Evolutionary conservation across 2,329 filamentous ascomycete species (phyloP).

Genomic region (Aspergillus brasiliensis): DNA sequence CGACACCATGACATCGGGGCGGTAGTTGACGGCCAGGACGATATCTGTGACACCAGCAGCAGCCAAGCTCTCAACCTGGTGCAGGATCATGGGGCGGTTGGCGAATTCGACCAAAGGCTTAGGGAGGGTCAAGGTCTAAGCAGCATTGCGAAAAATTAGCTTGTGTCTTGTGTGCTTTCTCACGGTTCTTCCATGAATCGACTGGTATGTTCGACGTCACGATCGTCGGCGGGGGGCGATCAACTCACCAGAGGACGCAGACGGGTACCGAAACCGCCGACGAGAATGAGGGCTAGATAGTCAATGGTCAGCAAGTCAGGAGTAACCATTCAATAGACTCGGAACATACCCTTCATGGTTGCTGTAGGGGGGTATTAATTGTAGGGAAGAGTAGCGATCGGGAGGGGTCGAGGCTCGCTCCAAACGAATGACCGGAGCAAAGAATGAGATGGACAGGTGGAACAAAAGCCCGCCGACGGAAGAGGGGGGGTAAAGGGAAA

Average conservation of each 20-base stretch:
- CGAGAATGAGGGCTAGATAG: slow-evolving; percentile 84
- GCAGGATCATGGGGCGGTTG: slow-evolving; percentile 99
- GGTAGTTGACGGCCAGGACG: slow-evolving; percentile 97
- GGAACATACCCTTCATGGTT: slow-evolving; percentile 21
- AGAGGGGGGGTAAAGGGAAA: not conserved
- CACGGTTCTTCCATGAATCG: not conserved
- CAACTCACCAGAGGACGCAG: slow-evolving; percentile 84
- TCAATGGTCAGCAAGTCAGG: slow-evolving; percentile 16
- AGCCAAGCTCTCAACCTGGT: slow-evolving; percentile 94
- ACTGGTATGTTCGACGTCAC: slow-evolving; percentile 11
- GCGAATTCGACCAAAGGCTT: slow-evolving; percentile 98
- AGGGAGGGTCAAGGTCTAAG: slow-evolving; percentile 88
- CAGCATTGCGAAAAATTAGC: slow-evolving; percentile 16
- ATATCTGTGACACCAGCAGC: slow-evolving; percentile 95
- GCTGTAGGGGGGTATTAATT: slow-evolving; percentile 11
- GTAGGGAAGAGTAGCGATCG: slow-evolving; percentile 4
- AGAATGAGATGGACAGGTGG: not conserved
- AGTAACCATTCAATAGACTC: not conserved
- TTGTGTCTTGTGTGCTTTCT: not conserved
- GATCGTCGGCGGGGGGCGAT: slow-evolving; percentile 18
- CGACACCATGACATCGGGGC: slow-evolving; percentile 95
- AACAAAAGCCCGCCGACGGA: not conserved
- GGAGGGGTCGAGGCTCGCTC: slow-evolving; percentile 4
- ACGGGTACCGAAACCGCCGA: slow-evolving; percentile 97
- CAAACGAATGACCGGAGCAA: slow-evolving; percentile 15